Conservation (phyloP, 2,329 filamentous ascomycete species). For the Hymenoscyphus albidus region DNA sequence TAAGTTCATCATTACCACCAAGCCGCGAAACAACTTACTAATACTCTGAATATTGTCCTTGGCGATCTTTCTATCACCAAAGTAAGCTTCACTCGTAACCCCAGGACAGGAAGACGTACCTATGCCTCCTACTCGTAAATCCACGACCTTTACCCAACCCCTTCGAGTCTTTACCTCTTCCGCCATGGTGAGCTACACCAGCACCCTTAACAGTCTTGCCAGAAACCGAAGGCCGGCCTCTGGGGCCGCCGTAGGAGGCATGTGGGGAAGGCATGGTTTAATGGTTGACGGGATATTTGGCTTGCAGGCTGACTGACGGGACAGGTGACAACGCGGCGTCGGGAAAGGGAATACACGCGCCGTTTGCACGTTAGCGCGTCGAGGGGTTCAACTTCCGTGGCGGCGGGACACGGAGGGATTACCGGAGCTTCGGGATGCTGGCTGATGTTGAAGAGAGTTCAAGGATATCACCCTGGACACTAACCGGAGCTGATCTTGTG, state of each 20-base stretch:
- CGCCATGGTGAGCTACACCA: neutral
- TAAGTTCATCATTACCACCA: neutral
- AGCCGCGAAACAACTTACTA: constrained; percentile 39
- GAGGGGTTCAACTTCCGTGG: neutral
- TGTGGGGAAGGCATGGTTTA: neutral
- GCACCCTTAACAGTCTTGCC: constrained; percentile 1
- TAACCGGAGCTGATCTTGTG: too few species aligned
- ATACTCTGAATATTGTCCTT: constrained; percentile 48
- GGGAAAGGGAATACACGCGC: neutral
- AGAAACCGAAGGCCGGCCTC: neutral
- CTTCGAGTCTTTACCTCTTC: neutral
- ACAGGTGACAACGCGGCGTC: neutral
- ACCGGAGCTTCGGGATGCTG: neutral
- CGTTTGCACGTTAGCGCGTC: neutral
- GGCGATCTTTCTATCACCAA: constrained; percentile 43
- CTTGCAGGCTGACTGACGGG: neutral
- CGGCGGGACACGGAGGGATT: neutral
- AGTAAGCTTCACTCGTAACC: neutral
- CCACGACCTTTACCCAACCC: neutral
- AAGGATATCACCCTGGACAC: neutral
- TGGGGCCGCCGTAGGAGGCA: neutral
- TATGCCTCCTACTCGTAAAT: constrained; percentile 14
- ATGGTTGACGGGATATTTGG: neutral
- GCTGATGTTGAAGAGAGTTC: neutral
- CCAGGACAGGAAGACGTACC: constrained; percentile 6